Conservation (phyloP, 192 early-diverging fungal genomes). For the Spinellus fusiger region DNA sequence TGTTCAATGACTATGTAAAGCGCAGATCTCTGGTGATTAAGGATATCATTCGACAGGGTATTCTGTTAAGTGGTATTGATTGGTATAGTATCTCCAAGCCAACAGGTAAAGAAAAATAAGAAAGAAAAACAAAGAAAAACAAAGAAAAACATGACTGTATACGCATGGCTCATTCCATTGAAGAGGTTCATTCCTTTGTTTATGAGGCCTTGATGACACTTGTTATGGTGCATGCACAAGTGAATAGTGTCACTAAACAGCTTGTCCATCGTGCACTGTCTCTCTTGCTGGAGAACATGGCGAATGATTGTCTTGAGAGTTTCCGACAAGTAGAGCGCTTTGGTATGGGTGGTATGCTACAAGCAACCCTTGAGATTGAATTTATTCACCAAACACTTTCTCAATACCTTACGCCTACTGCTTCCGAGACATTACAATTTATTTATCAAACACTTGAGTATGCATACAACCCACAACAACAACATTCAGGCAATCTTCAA, state of each 20-base stretch:
- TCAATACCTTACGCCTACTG: conserved; percentile 63
- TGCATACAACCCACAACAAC: conserved; percentile 47
- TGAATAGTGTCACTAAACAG: conserved; percentile 76
- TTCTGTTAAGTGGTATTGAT: conserved; percentile 83
- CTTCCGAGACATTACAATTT: conserved; percentile 62
- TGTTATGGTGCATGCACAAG: conserved; percentile 86
- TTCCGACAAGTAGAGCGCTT: conserved; percentile 80
- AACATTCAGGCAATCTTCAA: conserved; percentile 39
- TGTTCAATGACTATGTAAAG: conserved; percentile 85
- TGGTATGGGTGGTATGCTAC: conserved; percentile 88
- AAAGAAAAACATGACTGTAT: background rate
- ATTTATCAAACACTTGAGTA: conserved; percentile 73
- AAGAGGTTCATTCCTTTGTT: conserved; percentile 85
- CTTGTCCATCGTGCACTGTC: conserved; percentile 75
- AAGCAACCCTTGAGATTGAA: conserved; percentile 89
- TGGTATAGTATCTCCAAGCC: conserved; percentile 75
- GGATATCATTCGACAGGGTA: conserved; percentile 70
- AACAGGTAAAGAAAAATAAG: conserved; percentile 44
- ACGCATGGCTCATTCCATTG: background rate
- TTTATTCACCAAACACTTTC: conserved; percentile 82
- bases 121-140: background rate
- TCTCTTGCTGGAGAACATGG: conserved; percentile 64
- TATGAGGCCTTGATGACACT: conserved; percentile 79
- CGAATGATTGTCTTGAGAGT: conserved; percentile 71
- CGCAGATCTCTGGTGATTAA: conserved; percentile 63